A percentile compares a stretch with the other conserved stretches of the same genome.
Evolutionary conservation across 306 rosid genomes (phyloP).

Genomic region (Psophocarpus tetragonolobus): DNA sequence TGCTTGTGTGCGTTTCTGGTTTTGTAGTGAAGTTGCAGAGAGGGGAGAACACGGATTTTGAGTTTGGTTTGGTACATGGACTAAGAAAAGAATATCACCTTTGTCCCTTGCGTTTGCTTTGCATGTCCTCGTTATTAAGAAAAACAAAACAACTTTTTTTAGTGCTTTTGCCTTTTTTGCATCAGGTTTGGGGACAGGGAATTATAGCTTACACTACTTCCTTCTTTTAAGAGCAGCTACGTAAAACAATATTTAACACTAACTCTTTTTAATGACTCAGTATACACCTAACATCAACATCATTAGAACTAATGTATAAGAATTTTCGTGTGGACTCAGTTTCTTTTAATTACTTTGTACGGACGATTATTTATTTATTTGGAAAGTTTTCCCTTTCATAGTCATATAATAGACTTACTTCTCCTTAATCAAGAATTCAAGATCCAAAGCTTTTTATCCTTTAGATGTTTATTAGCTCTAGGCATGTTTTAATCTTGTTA

Average conservation of each 20-base stretch:
- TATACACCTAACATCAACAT: neutral
- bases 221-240: too few species aligned
- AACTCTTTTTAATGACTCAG: too few species aligned
- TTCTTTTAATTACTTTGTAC: neutral
- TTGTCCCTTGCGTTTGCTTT: conserved; percentile 28
- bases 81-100: conserved; percentile 67
- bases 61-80: conserved; percentile 49
- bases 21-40: conserved; percentile 38
- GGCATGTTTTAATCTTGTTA: neutral
- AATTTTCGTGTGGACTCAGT: neutral
- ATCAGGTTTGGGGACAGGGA: conserved; percentile 29
- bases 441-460: conserved; percentile 20
- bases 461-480: neutral
- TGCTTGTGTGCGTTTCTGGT: neutral
- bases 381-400: neutral
- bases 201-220: neutral
- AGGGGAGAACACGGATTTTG: conserved; percentile 33
- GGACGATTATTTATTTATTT: neutral
- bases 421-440: neutral
- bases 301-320: neutral
- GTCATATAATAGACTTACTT: neutral
- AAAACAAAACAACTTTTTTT: neutral
- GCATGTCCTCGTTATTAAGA: conserved; percentile 21
- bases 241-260: neutral
- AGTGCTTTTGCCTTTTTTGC: conserved; percentile 17